A percentile compares a stretch with the other conserved stretches of the same genome.
These are phyloP conservation scores for Diaporthe helianthi DNA, from an alignment of 2,329 filamentous ascomycete genomes.

Conservation along the genomic window DNA sequence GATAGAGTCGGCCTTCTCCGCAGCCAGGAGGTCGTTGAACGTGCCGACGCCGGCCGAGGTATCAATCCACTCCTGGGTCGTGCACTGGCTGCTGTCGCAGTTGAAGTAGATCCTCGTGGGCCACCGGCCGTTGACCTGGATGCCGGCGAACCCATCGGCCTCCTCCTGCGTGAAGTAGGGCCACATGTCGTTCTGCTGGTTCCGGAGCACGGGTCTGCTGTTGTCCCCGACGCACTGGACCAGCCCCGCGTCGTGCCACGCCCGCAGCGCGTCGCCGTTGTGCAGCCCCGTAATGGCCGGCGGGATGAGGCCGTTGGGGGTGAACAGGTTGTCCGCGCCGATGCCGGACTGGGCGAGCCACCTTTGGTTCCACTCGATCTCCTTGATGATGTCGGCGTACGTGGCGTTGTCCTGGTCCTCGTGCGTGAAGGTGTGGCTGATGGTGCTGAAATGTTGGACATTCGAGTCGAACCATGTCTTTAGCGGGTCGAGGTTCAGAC, in stretches of 20 bases:
- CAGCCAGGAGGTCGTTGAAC: constrained; percentile 13
- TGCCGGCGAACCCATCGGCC: not conserved
- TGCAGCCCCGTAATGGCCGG: constrained; percentile 10
- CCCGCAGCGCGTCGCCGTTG: constrained; percentile 19
- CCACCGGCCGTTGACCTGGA: constrained; percentile 8
- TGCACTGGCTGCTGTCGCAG: not conserved
- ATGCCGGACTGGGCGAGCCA: constrained; percentile 1
- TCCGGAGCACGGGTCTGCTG: constrained; percentile 14
- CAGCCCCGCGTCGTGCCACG: constrained; percentile 14
- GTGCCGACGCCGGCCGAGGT: not conserved
- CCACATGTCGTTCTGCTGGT: constrained; percentile 19
- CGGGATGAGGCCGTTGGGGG: constrained; percentile 2
- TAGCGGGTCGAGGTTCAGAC: constrained; percentile 14
- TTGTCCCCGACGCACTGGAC: constrained; percentile 12
- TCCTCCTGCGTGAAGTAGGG: constrained; percentile 1
- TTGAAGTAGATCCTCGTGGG: constrained; percentile 16
- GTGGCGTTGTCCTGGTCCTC: constrained; percentile 14
- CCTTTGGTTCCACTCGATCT: not conserved
- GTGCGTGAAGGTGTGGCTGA: constrained; percentile 19
- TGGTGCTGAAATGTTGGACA: constrained; percentile 1
- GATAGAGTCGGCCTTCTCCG: constrained; percentile 8
- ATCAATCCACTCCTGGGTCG: constrained; percentile 14
- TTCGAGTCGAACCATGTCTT: constrained; percentile 17
- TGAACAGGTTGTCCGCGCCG: not conserved
- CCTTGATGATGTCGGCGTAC: constrained; percentile 14